Evolutionary conservation across 2,329 filamentous ascomycete species (phyloP), one percentile per base, ranked within the genome.

Genomic region (Colletotrichum viniferum): DNA sequence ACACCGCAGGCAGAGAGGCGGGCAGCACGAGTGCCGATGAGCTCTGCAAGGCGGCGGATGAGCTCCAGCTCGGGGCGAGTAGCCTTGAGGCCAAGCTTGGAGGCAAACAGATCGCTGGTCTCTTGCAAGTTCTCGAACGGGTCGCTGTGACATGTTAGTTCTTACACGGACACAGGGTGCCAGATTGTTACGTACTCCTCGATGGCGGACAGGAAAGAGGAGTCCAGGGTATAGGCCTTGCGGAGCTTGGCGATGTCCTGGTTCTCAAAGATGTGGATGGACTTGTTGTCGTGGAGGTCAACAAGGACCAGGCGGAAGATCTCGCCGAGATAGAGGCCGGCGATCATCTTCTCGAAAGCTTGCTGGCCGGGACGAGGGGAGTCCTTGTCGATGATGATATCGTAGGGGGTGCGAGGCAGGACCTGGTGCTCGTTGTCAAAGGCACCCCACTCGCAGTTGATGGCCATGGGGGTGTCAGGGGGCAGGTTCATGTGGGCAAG

Each of bases 281-380:
- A 90, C 80, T 92, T 91, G 83, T 92, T 94, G 80, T 98, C 94
- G 84, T 98, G 92, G 62, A 98, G 88, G 81, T 98, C 96, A 21
- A 98, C 88, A 71, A 98, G 87, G 71, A 96, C 92, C 64, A 98
- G 90, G 74, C 96, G 95, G 91, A 98, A 97, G 81, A 98, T 94
- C 85, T 98, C 96, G 78, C 96, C 96, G 3, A 98, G 91, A 84
- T 98, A 98, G 64, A 98, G 90, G 78, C 96, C 96, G 3, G 96
- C 96, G 82, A 98, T 96, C 95, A 98, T 98, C 88, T 98, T 98
- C 87, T 98, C 96, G 79, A 98, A 98, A 2, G 95, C 93, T 86
- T 98, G 96, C 86, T 98, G 96, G 66, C 96, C 96, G 5, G 96
- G 96, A 30, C 96, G 94, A 43, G 96, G 96, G 24, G 96, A 98